A percentile compares a stretch with the other conserved stretches of the same genome.
phyloP scores from a whole-genome alignment of 2,329 filamentous ascomycete species.

The Aquanectria penicillioides region DNA sequence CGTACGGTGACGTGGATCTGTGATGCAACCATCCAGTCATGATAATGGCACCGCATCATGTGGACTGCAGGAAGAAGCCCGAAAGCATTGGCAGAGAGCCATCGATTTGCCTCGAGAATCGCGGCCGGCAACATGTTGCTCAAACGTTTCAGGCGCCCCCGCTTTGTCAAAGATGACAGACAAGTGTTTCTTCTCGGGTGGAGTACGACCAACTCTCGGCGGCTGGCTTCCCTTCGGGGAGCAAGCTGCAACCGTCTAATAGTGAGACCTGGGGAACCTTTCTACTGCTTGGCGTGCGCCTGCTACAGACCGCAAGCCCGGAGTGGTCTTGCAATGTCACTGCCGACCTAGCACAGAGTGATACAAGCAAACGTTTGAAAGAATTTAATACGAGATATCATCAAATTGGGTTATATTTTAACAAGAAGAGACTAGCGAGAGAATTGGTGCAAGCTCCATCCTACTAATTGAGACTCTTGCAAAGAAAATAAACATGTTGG shows the following conservation, averaged over 20 bases:
- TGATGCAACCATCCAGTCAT: not conserved
- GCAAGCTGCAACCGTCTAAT: not conserved
- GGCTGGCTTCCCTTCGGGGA: not conserved
- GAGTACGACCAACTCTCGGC: not conserved
- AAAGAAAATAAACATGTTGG: not conserved
- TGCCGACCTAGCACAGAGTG: not conserved
- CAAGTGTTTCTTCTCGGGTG: not conserved
- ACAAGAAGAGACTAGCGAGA: not conserved
- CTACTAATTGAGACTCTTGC: not conserved
- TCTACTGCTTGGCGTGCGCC: not conserved
- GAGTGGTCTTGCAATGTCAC: not conserved
- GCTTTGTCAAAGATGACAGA: not conserved
- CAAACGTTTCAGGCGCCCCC: not conserved
- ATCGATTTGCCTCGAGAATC: not conserved
- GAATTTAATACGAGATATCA: not conserved
- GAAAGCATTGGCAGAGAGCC: not conserved
- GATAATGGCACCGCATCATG: not conserved
- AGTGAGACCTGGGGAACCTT: not conserved
- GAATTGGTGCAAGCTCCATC: too few species aligned
- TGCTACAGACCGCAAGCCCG: too few species aligned
- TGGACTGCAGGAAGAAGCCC: not conserved
- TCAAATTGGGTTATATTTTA: not conserved
- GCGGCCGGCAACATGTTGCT: not conserved
- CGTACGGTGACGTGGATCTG: not conserved
- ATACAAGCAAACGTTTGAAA: not conserved